A percentile compares a stretch with the other conserved stretches of the same genome.
Conservation (phyloP, 352 stramenopile genomes). For the Phytopythium sindhum region DNA sequence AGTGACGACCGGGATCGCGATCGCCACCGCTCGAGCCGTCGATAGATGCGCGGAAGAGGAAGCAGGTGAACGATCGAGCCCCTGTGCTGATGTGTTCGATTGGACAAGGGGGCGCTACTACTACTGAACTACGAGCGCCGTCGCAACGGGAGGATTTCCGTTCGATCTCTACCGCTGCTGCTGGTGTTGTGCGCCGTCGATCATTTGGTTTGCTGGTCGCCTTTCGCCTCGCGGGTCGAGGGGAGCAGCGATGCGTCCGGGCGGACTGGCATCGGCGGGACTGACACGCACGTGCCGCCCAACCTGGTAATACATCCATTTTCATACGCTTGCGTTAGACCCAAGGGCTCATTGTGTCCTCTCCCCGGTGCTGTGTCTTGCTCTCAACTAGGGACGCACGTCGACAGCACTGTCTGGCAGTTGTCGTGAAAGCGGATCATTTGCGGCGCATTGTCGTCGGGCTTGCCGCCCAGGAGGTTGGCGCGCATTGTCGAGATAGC, state of each 20-base stretch:
- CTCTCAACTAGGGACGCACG: slow-evolving; percentile 35
- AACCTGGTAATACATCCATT: slow-evolving; percentile 28
- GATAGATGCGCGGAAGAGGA: neutral
- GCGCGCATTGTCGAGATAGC: slow-evolving; percentile 63
- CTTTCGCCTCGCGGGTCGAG: slow-evolving; percentile 15
- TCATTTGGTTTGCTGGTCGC: slow-evolving; percentile 11
- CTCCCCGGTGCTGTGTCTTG: neutral
- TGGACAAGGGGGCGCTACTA: neutral
- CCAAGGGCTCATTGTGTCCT: neutral
- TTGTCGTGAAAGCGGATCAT: slow-evolving; percentile 74
- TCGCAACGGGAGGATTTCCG: neutral
- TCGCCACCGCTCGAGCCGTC: slow-evolving; percentile 16
- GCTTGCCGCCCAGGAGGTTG: slow-evolving; percentile 60
- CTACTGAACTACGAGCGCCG: neutral
- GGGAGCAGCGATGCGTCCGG: slow-evolving; percentile 65
- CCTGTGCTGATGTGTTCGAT: neutral
- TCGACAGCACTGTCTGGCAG: slow-evolving; percentile 47
- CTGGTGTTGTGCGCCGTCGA: neutral
- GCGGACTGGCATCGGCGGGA: slow-evolving; percentile 61
- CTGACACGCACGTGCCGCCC: slow-evolving; percentile 50
- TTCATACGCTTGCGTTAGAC: neutral
- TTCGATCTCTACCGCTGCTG: neutral
- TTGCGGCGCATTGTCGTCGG: slow-evolving; percentile 41
- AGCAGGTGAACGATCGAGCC: neutral
- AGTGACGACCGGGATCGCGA: slow-evolving; percentile 25